These are phyloP conservation scores for Euclidium syriacum DNA, from an alignment of 345 rosid genomes.

Conservation along the genomic window DNA sequence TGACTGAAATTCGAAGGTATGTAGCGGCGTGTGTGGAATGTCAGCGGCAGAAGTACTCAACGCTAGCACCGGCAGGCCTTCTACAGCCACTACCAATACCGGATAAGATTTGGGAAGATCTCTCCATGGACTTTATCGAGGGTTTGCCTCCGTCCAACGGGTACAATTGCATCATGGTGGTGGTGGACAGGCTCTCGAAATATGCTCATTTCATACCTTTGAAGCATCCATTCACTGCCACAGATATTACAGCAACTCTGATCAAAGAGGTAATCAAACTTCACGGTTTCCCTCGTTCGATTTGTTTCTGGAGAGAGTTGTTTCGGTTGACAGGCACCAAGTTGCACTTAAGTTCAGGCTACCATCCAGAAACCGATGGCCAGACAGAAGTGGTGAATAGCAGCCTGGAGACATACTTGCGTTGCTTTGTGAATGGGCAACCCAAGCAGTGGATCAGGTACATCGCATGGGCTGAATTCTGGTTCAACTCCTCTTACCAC, in stretches of 20 bases:
- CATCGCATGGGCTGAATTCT: not conserved
- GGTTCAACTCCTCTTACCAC: not conserved
- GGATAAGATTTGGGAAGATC: not conserved
- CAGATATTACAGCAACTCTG: not conserved
- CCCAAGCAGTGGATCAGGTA: not conserved
- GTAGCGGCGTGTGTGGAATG: not conserved
- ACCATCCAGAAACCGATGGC: not conserved
- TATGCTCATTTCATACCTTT: not conserved
- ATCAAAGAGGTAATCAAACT: not conserved
- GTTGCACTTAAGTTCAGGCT: too few species aligned
- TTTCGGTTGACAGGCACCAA: too few species aligned
- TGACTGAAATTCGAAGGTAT: not conserved
- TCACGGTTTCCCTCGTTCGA: conserved; percentile 5
- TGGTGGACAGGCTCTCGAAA: conserved; percentile 1
- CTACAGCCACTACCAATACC: not conserved
- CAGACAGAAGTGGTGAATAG: not conserved
- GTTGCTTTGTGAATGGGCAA: not conserved
- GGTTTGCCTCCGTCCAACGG: not conserved
- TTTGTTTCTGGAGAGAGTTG: too few species aligned
- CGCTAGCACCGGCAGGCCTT: not conserved
- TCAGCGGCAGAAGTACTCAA: not conserved
- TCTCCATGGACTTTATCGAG: not conserved
- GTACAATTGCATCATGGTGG: not conserved
- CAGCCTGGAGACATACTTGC: not conserved
- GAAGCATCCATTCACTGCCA: not conserved